Conservation (phyloP, 768 basidiomycete genomes). For the Sporobolomyces roseus region DNA sequence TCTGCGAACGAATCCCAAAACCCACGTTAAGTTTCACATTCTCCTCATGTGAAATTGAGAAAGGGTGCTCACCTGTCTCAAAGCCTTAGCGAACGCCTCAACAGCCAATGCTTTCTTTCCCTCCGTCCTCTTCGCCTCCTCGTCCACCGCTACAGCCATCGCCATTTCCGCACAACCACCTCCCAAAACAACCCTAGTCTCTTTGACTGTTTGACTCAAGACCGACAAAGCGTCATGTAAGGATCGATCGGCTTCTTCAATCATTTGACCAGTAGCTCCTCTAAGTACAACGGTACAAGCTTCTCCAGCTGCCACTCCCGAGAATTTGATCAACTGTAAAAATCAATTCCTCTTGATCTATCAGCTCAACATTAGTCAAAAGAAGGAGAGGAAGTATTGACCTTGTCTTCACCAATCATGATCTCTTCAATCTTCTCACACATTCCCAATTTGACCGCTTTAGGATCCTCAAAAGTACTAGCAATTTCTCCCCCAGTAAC, state of each 20-base stretch:
- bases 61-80: conserved; percentile 57
- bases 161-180: conserved; percentile 98
- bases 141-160: conserved; percentile 92
- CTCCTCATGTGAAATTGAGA: not conserved
- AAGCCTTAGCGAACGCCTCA: conserved; percentile 81
- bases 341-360: not conserved
- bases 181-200: conserved; percentile 87
- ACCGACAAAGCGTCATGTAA: conserved; percentile 96
- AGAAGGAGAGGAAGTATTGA: conserved; percentile 47
- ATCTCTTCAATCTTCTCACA: conserved; percentile 97
- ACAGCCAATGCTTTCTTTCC: conserved; percentile 96
- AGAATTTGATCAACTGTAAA: conserved; percentile 92
- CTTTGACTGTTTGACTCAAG: conserved; percentile 93
- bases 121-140: conserved; percentile 72
- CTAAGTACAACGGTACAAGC: conserved; percentile 97
- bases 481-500: conserved; percentile 98
- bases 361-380: not conserved
- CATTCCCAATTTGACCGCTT: conserved; percentile 82
- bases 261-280: conserved; percentile 97
- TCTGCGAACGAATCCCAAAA: conserved; percentile 52
- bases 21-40: not conserved
- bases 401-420: conserved; percentile 99
- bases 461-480: conserved; percentile 87
- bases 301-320: conserved; percentile 93
- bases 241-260: conserved; percentile 96